phyloP scores from a whole-genome alignment of 306 rosid species.

The Acacia crassicarpa region DNA sequence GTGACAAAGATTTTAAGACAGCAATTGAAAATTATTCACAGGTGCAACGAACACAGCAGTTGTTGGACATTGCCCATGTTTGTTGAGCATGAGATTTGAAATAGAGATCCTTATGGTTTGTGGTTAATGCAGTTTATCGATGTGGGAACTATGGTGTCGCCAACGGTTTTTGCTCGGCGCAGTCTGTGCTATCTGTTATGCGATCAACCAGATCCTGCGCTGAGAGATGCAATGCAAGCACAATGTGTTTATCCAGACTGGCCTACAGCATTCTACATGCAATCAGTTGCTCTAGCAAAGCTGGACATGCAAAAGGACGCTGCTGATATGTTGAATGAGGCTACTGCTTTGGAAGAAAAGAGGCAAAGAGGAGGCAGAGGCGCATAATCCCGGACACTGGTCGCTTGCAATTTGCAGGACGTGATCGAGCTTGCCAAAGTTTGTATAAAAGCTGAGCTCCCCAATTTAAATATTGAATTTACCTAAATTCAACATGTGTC shows the following conservation, averaged over 20 bases:
- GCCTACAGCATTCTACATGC: conserved; percentile 98
- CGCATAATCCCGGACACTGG: conserved; percentile 32
- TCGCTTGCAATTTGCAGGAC: conserved; percentile 13
- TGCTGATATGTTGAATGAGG: conserved; percentile 93
- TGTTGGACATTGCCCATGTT: conserved; percentile 13
- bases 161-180: conserved; percentile 92
- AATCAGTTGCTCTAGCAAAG: conserved; percentile 96
- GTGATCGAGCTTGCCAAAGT: conserved; percentile 55
- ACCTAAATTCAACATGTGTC: conserved; percentile 45
- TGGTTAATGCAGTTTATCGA: conserved; percentile 78
- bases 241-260: conserved; percentile 92
- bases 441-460: conserved; percentile 84
- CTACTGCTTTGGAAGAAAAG: conserved; percentile 86
- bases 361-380: conserved; percentile 78
- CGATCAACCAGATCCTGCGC: conserved; percentile 94
- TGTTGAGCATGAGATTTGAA: neutral
- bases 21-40: conserved; percentile 96
- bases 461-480: conserved; percentile 40
- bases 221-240: conserved; percentile 98
- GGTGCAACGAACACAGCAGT: conserved; percentile 45
- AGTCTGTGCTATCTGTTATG: conserved; percentile 89
- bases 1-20: conserved; percentile 80
- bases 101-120: conserved; percentile 6
- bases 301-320: conserved; percentile 97
- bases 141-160: conserved; percentile 92